Base-by-base conservation (phyloP, 306 rosid genomes). In the Sesbania bispinosa region DNA sequence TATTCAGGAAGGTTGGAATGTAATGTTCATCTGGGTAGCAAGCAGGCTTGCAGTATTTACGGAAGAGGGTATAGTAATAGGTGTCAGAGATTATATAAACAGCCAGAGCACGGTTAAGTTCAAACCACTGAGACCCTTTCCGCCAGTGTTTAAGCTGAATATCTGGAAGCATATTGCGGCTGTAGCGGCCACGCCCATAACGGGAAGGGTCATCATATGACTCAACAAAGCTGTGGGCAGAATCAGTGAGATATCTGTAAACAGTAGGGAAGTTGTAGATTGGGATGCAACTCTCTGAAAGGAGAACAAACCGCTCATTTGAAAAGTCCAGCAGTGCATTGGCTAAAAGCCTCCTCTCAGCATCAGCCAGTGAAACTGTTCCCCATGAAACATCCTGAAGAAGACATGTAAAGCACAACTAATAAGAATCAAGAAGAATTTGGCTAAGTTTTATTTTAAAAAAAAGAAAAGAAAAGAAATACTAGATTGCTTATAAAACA, bases 1-100 rank as follows among this genome's bases (percentile, higher is more conserved):
- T 91, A 67, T 94, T 91, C 47, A 91, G 63, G 81, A 67, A 94
- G 24, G 97, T 94, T 8, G 97, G 93, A 70, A 94, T 38, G 80
- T 89, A 94, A 77, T 94, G 96, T 42, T 94, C 97, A 48, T 94
- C 99, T 0, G 99, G 99, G 78, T 89, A 89, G 81, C 97, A 94
- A 46, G 99, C 95, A 32, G 99, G 99, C 75, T 83, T 82, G 24
- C 99, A 94, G 63, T 84, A 88, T 57, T 80, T 91, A 35, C 89
- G 70, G 67, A 94, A 94, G 71, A 85, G 85, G 62, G 76, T 48
- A 77, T 66, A 89, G 77, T 86, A 91, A 58, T 39, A 76, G 51
- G 83, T 80, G 68, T 94, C 97, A 0, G 92, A 79, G 68, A 91
- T 76, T 32, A 87, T 21, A 26, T 73, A 21, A 41, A 89, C 76